These are phyloP conservation scores for Teratosphaeria pseudoeucalypti DNA, from an alignment of 2,329 filamentous ascomycete species.

Conservation along the genomic window DNA sequence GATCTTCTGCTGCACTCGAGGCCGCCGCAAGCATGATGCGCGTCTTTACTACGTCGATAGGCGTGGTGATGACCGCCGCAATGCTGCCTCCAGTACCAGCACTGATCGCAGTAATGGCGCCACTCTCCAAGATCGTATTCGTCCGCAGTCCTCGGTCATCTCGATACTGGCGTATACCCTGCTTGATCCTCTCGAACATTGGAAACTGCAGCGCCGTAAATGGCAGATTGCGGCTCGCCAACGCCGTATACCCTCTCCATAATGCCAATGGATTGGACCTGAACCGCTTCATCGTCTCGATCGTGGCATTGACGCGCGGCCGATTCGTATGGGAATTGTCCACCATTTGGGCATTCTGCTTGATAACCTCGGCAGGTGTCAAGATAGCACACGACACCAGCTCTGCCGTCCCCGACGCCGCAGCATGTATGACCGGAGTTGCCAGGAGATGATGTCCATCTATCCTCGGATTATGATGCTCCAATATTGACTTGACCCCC, in stretches of 20 bases:
- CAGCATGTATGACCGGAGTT: constrained; percentile 58
- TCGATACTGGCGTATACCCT: constrained; percentile 39
- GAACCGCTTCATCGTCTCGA: constrained; percentile 49
- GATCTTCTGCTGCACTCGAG: constrained; percentile 20
- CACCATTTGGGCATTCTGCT: constrained; percentile 88
- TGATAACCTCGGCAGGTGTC: constrained; percentile 81
- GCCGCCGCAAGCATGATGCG: constrained; percentile 68
- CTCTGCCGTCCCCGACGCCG: constrained; percentile 67
- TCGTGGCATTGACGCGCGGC: constrained; percentile 37
- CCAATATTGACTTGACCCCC: constrained; percentile 55
- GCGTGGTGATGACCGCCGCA: constrained; percentile 74
- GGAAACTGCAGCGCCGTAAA: constrained; percentile 86
- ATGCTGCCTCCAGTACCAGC: constrained; percentile 65
- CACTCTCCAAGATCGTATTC: constrained; percentile 52
- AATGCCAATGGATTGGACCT: constrained; percentile 43
- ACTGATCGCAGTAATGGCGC: constrained; percentile 59
- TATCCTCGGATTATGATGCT: constrained; percentile 37
- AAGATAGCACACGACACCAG: constrained; percentile 77
- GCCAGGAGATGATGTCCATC: constrained; percentile 42
- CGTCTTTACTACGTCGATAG: constrained; percentile 83
- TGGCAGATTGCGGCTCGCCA: constrained; percentile 73
- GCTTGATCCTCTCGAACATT: constrained; percentile 64
- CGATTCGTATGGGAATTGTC: constrained; percentile 27
- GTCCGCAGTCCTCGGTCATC: constrained; percentile 28
- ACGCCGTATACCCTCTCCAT: constrained; percentile 66